Evolutionary conservation across 2,329 filamentous ascomycete genomes (phyloP).

Genomic region (Aspergillus oerlinghausenensis): DNA sequence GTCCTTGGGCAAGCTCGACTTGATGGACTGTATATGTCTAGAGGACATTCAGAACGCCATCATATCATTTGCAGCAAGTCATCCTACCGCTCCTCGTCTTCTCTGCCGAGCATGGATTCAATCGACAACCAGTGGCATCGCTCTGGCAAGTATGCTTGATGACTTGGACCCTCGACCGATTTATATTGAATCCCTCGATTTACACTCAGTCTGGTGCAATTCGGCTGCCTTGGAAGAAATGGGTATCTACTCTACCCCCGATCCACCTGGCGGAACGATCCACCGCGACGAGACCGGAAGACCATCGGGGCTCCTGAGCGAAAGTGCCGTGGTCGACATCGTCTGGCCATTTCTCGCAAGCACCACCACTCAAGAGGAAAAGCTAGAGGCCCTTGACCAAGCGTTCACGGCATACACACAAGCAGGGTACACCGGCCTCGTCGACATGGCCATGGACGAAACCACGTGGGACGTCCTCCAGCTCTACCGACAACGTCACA

Average conservation of each 20-base stretch:
- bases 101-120: slow-evolving; percentile 49
- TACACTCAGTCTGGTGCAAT: slow-evolving; percentile 52
- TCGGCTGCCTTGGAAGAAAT: slow-evolving; percentile 45
- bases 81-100: slow-evolving; percentile 40
- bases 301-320: slow-evolving; percentile 43
- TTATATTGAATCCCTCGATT: slow-evolving; percentile 46
- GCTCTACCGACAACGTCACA: slow-evolving; percentile 32
- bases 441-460: slow-evolving; percentile 53
- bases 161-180: slow-evolving; percentile 47
- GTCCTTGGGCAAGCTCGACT: slow-evolving; percentile 42
- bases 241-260: slow-evolving; percentile 35
- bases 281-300: slow-evolving; percentile 42
- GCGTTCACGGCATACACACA: slow-evolving; percentile 42
- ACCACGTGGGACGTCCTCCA: slow-evolving; percentile 44
- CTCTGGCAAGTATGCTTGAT: slow-evolving; percentile 45
- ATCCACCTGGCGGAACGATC: slow-evolving; percentile 45
- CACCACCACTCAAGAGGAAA: slow-evolving; percentile 41
- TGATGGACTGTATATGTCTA: slow-evolving; percentile 41
- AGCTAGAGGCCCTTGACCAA: slow-evolving; percentile 36
- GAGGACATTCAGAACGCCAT: slow-evolving; percentile 43
- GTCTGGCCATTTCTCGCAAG: slow-evolving; percentile 46
- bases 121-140: slow-evolving; percentile 41
- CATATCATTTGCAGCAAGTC: slow-evolving; percentile 35
- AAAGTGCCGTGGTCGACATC: slow-evolving; percentile 43
- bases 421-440: slow-evolving; percentile 45